Conservation (phyloP, 305 asterid genomes). For the Plantago coronopus region DNA sequence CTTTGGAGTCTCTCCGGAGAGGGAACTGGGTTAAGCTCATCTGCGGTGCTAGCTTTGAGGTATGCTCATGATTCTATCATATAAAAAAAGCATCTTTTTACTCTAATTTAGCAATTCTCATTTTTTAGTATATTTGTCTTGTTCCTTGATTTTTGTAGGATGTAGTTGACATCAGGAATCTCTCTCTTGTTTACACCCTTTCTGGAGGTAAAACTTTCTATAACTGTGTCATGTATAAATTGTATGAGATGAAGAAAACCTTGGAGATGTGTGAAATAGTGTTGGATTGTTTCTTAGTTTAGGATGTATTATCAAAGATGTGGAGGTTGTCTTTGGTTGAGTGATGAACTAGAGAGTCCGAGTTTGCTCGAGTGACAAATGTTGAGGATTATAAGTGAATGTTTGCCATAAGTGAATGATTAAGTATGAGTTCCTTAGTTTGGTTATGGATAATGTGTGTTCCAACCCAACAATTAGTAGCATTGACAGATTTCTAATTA, state of each 20-base stretch:
- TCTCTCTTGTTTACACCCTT: constrained; percentile 83
- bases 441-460: no score
- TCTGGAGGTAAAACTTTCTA: constrained; percentile 63
- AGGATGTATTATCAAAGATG: not conserved
- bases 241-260: not conserved
- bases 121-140: not conserved
- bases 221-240: no score
- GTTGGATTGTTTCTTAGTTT: not conserved
- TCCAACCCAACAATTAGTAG: no score
- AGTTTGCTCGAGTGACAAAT: not conserved
- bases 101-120: not conserved
- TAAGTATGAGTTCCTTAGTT: not conserved
- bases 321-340: not conserved
- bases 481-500: no score
- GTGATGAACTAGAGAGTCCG: not conserved
- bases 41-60: constrained; percentile 97
- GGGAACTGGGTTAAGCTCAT: constrained; percentile 97
- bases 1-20: constrained; percentile 52
- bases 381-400: not conserved
- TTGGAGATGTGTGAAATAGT: not conserved
- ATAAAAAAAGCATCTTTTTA: no score
- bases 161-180: constrained; percentile 80
- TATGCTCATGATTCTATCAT: constrained; percentile 5
- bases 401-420: no score
- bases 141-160: constrained; percentile 39